Evolutionary conservation across 768 basidiomycete genomes (phyloP).

Genomic region (Amanita pallidorosea): DNA sequence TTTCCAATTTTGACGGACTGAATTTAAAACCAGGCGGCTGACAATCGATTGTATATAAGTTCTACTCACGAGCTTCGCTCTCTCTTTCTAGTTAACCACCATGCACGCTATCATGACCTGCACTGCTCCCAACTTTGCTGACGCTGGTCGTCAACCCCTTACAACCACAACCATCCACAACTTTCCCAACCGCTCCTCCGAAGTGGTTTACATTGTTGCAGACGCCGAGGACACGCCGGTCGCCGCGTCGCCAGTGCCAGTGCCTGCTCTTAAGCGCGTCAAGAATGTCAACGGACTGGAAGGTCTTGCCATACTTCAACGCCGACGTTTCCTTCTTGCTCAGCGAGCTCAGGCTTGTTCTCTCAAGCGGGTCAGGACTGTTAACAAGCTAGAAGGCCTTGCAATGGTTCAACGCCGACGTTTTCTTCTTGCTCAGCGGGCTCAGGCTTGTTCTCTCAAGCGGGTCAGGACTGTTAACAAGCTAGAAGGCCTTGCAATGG

Average conservation of each 20-base stretch:
- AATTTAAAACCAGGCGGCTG: too few relatives aligned
- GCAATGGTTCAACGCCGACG: too few relatives aligned
- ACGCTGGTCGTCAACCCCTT: not conserved
- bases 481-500: not conserved
- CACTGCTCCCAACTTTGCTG: not conserved
- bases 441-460: too few relatives aligned
- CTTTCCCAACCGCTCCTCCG: not conserved
- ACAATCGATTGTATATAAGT: not conserved
- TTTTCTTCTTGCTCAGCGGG: too few relatives aligned
- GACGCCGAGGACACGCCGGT: not conserved
- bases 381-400: too few relatives aligned
- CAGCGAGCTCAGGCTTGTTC: not conserved
- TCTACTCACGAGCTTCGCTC: not conserved
- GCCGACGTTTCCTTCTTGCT: not conserved
- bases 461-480: not conserved
- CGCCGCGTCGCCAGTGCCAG: not conserved
- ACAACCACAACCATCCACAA: not conserved
- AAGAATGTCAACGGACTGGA: not conserved
- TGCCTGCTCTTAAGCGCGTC: too few relatives aligned
- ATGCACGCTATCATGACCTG: not conserved
- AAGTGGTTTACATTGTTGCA: too few relatives aligned
- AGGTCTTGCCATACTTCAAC: not conserved
- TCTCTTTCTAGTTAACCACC: not conserved
- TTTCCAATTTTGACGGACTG: too few relatives aligned
- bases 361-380: not conserved